Conservation (phyloP, 305 asterid species). For the Plantago lanceolata region DNA sequence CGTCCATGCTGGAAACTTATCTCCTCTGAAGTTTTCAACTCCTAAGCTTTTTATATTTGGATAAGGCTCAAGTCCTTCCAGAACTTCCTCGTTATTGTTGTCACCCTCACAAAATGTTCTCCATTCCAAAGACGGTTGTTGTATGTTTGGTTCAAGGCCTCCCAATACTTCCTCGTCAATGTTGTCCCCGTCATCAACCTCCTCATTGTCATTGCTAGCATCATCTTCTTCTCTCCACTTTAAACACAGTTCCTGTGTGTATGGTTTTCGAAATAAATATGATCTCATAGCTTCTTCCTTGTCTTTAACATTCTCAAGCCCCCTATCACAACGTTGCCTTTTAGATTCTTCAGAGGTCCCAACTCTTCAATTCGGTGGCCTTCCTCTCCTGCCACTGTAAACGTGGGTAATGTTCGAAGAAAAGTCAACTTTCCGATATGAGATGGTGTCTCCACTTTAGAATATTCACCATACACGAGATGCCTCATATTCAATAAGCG, state of each 20-base stretch:
- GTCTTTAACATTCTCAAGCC: background rate
- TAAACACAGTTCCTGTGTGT: background rate
- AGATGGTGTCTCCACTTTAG: too few species aligned
- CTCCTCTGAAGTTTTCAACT: background rate
- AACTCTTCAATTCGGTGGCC: background rate
- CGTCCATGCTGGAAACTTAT: conserved; percentile 15
- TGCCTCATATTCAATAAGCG: too few species aligned
- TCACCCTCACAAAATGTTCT: background rate
- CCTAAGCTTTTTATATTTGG: conserved; percentile 17
- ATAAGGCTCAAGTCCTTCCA: conserved; percentile 29
- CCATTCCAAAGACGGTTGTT: background rate
- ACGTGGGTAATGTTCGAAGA: too few species aligned
- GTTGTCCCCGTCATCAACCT: too few species aligned
- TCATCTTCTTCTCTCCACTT: too few species aligned
- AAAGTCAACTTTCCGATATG: too few species aligned
- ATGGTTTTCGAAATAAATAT: background rate
- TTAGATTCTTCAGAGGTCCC: conserved; percentile 8
- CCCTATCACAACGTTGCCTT: background rate
- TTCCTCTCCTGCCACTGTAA: too few species aligned
- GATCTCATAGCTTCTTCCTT: conserved; percentile 5
- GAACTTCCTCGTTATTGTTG: conserved; percentile 20
- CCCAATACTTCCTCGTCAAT: too few species aligned
- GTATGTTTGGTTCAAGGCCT: too few species aligned
- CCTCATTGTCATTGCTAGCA: too few species aligned
- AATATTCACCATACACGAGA: too few species aligned